A percentile compares a stretch with the other conserved stretches of the same genome.
phyloP scores from a whole-genome alignment of 345 rosid genomes.

The Dimocarpus longan region DNA sequence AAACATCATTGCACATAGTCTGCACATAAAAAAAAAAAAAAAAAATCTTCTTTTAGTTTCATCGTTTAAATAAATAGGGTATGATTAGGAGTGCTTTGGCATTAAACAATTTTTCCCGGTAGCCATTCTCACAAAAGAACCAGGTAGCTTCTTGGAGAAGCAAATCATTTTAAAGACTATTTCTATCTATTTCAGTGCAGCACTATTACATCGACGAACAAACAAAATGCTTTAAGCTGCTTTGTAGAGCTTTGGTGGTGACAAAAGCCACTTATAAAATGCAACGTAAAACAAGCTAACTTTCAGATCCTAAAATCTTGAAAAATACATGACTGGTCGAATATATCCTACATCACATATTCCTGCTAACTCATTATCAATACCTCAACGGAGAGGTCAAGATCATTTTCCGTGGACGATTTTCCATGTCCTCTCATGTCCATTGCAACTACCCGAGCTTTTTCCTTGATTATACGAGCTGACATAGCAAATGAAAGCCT shows the following conservation, averaged over 20 bases:
- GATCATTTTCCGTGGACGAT: conserved; percentile 74
- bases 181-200: not conserved
- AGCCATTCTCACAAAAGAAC: not conserved
- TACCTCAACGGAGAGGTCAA: conserved; percentile 90
- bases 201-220: not conserved
- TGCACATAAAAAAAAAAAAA: conserved; percentile 45
- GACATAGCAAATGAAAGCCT: conserved; percentile 89
- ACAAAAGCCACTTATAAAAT: not conserved
- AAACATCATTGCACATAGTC: conserved; percentile 92
- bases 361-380: conserved; percentile 5
- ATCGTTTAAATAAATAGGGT: not conserved
- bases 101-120: not conserved
- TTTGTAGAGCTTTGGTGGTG: not conserved
- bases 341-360: not conserved
- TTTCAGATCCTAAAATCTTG: not conserved
- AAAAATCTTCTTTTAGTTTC: conserved; percentile 17
- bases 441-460: conserved; percentile 81
- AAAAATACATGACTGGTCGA: not conserved
- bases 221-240: not conserved
- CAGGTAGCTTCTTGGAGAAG: not conserved
- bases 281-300: not conserved
- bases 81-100: not conserved
- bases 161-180: not conserved
- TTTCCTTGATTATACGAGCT: conserved; percentile 83
- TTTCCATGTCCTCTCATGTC: conserved; percentile 98